Evolutionary conservation across 768 basidiomycete genomes (phyloP).

Genomic region (Mycena vulgaris): DNA sequence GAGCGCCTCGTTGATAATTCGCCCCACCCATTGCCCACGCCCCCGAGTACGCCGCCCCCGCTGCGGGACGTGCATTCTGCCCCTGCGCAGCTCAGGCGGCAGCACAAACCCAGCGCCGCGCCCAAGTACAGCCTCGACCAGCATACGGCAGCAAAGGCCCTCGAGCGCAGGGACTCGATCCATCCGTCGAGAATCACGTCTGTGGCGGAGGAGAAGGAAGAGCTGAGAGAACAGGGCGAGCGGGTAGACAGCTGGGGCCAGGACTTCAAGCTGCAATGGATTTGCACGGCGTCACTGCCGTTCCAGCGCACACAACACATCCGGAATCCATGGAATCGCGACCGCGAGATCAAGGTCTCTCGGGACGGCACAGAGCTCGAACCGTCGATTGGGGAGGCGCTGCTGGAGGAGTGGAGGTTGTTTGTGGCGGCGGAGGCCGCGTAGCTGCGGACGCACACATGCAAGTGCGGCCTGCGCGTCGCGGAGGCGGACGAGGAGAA

Average conservation of each 20-base stretch:
- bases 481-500: no score
- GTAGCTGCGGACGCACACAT: no score
- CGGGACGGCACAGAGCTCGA: no score
- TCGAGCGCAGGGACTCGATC: no score
- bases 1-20: conserved; percentile 11
- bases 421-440: not conserved
- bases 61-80: no score
- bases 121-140: no score
- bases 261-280: no score
- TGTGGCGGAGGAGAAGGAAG: not conserved
- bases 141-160: no score
- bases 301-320: conserved; percentile 85
- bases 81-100: no score
- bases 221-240: conserved; percentile 28
- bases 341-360: conserved; percentile 84
- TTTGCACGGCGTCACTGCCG: conserved; percentile 76
- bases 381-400: conserved; percentile 76
- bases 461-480: no score
- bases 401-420: conserved; percentile 76
- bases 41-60: not conserved
- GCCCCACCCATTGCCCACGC: not conserved
- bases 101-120: no score
- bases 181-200: no score
- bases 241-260: conserved; percentile 67
- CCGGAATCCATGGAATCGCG: conserved; percentile 95